A percentile compares a stretch with the other conserved stretches of the same genome.
Conservation (phyloP, 1,284 basidiomycete genomes). For the Rhodotorula sp. region DNA sequence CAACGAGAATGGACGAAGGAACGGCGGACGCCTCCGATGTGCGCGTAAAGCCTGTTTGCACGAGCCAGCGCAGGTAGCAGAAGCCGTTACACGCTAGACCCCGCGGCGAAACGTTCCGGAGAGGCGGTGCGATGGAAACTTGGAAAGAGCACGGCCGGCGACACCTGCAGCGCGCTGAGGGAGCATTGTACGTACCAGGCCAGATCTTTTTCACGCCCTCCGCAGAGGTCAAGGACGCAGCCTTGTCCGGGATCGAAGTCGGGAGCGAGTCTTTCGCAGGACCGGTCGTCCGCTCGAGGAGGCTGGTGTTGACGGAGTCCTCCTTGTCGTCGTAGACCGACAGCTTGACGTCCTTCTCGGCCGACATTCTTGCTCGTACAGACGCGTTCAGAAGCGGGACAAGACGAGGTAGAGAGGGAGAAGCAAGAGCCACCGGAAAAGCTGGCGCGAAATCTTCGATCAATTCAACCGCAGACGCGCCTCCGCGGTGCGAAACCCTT, state of each 20-base stretch:
- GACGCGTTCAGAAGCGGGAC: not conserved
- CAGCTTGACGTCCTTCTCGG: conserved; percentile 33
- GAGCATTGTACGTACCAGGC: conserved; percentile 29
- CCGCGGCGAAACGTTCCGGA: too few species aligned
- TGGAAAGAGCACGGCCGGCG: not conserved
- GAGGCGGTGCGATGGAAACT: too few species aligned
- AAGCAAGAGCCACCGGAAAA: too few species aligned
- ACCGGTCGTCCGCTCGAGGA: conserved; percentile 3
- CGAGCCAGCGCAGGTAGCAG: too few species aligned
- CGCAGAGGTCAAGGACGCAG: not conserved
- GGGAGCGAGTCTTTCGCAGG: conserved; percentile 1
- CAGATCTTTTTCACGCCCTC: conserved; percentile 40
- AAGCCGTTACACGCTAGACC: too few species aligned
- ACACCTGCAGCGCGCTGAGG: not conserved
- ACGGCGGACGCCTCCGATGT: too few species aligned
- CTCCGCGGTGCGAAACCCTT: not conserved
- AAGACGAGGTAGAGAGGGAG: not conserved
- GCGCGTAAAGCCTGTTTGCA: too few species aligned
- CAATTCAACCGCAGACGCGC: not conserved
- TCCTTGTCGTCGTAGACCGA: conserved; percentile 32
- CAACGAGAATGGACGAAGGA: too few species aligned
- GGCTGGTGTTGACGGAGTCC: conserved; percentile 21
- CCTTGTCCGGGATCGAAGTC: conserved; percentile 6
- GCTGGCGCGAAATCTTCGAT: too few species aligned
- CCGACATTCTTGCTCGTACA: conserved; percentile 19